Base-by-base conservation (phyloP, 1,284 basidiomycete species). In the Fomes fomentarius region DNA sequence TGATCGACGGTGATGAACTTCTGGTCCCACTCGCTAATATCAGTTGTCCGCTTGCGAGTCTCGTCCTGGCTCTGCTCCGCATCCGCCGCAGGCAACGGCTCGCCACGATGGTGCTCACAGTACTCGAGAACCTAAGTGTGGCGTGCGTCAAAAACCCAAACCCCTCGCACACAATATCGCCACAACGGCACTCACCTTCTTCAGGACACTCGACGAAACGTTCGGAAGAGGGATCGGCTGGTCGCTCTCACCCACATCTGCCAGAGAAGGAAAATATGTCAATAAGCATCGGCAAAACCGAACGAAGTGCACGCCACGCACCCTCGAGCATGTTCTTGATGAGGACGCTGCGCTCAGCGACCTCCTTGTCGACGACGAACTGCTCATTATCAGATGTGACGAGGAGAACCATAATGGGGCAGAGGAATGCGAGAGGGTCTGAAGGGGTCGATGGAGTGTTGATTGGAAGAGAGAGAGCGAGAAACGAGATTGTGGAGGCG, bases 291-390 rank as follows among this genome's bases (percentile, higher is more conserved):
- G 39, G 40, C 30, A 22, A 26, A 22, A 31, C 25, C 5, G 26
- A 17, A 14, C 6, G 17, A 43, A 25, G 37, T 37, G 37, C 21
- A 46, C 11, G n/a, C 28, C 38, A 52, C 61, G 25, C 39, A 96
- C 96, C 96, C 76, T 99, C 97, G 57, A 99, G 89, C 96, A 99
- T 98, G 80, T 97, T 95, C 83, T 97, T 98, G 77, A 99, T 97
- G 66, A 99, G 86, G 17, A 96, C 92, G 62, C 89, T 93, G 71
- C 96, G 91, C 78, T 95, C 93, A 54, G 94, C 95, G 54, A 99
- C 93, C 62, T 96, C 93, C 74, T 90, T 91, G 71, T 98, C 95
- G 63, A 96, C 93, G 58, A 84, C 84, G 76, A 98, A 99, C 63
- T 91, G 85, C 76, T 98, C 96, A 67, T 94, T 96, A 75, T 99